These are phyloP conservation scores for Aureobasidium lini DNA, from an alignment of 2,329 filamentous ascomycete species.

Conservation along the genomic window DNA sequence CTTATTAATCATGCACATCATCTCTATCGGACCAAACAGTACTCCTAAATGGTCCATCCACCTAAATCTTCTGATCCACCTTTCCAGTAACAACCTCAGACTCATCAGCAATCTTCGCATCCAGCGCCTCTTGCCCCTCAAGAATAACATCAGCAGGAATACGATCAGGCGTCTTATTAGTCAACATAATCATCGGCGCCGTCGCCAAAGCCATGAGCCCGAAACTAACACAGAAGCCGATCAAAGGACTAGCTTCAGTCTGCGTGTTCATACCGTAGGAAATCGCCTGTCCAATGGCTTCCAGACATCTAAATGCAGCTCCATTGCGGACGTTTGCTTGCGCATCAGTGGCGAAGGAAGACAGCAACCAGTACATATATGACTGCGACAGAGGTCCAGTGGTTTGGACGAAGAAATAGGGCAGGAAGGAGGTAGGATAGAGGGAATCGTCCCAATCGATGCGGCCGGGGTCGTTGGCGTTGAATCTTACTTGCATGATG, in stretches of 20 bases:
- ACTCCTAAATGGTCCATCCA: not conserved
- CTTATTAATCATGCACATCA: not conserved
- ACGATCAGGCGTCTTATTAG: slow-evolving; percentile 27
- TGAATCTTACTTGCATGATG: slow-evolving; percentile 12
- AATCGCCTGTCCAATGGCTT: slow-evolving; percentile 12
- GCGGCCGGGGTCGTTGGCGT: not conserved
- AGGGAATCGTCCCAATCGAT: slow-evolving; percentile 12
- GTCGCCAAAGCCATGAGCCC: slow-evolving; percentile 26
- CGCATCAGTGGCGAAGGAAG: slow-evolving; percentile 10
- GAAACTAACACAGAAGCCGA: slow-evolving; percentile 25
- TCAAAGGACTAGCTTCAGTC: not conserved
- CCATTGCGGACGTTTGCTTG: slow-evolving; percentile 12
- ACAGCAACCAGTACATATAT: slow-evolving; percentile 14
- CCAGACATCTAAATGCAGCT: slow-evolving; percentile 7
- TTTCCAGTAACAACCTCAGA: slow-evolving; percentile 1
- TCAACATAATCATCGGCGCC: slow-evolving; percentile 27
- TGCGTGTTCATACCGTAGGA: slow-evolving; percentile 11
- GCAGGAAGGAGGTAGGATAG: not conserved
- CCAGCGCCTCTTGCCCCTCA: slow-evolving; percentile 16
- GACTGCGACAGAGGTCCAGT: slow-evolving; percentile 10
- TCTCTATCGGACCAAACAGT: not conserved
- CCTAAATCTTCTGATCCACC: not conserved
- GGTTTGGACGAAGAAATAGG: slow-evolving; percentile 13
- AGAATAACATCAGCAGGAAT: slow-evolving; percentile 19
- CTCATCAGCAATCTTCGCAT: slow-evolving; percentile 6